These are phyloP conservation scores for Clonostachys sp. DNA, from an alignment of 2,329 filamentous ascomycete genomes.

Conservation along the genomic window DNA sequence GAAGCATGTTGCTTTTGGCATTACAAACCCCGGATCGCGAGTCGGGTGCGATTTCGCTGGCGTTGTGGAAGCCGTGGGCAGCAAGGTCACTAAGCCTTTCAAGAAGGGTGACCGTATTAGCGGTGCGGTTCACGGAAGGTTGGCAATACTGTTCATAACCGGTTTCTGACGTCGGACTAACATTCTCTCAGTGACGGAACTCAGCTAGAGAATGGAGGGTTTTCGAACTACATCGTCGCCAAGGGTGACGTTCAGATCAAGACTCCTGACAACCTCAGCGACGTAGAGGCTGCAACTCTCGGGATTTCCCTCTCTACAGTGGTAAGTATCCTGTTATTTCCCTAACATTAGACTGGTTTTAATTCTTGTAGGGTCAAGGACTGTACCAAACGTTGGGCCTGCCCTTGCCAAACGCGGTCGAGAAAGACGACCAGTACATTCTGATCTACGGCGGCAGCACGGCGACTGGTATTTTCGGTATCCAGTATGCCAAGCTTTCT, in stretches of 20 bases:
- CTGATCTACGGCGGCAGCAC: slow-evolving; percentile 46
- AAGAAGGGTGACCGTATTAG: slow-evolving; percentile 41
- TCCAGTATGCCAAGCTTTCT: slow-evolving; percentile 36
- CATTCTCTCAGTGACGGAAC: slow-evolving; percentile 1
- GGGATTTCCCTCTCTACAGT: slow-evolving; percentile 35
- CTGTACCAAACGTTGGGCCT: slow-evolving; percentile 40
- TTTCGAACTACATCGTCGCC: slow-evolving; percentile 28
- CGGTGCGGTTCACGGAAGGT: slow-evolving; percentile 30
- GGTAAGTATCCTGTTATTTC: background rate
- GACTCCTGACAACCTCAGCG: slow-evolving; percentile 37
- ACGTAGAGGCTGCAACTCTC: slow-evolving; percentile 38
- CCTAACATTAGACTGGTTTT: background rate
- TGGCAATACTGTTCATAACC: background rate
- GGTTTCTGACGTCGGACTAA: background rate
- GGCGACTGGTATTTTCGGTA: slow-evolving; percentile 48
- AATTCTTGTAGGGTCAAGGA: slow-evolving; percentile 25
- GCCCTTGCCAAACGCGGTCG: slow-evolving; percentile 34
- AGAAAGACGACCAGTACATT: slow-evolving; percentile 27
- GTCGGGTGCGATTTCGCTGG: slow-evolving; percentile 43
- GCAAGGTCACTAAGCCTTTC: slow-evolving; percentile 31
- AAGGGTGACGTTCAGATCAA: slow-evolving; percentile 36
- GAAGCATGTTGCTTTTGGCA: slow-evolving; percentile 16
- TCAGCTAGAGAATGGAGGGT: slow-evolving; percentile 35
- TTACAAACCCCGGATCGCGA: slow-evolving; percentile 6
- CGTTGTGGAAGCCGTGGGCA: slow-evolving; percentile 38